Base-by-base conservation (phyloP, 2,329 filamentous ascomycete species). In the Orbilia blumenaviensis region DNA sequence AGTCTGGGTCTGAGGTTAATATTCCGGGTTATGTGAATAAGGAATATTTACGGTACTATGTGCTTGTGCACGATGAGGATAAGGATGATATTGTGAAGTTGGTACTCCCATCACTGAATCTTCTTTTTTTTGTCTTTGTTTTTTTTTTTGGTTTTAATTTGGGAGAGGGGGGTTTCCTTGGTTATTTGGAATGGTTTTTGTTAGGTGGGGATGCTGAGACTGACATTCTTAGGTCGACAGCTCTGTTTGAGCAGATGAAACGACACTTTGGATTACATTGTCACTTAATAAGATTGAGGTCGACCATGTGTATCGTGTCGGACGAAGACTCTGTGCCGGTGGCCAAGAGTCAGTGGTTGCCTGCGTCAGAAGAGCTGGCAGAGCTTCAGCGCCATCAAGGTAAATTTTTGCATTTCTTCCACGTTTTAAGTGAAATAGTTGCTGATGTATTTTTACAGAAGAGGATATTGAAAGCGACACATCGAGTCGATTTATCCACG, bases 191-290 rank as follows among this genome's bases (percentile, higher is more conserved):
- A 16, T 18, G 25, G 14, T 18, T 12, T 50, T n/a, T n/a, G n/a
- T n/a, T n/a, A n/a, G 32, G 25, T 34, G 16, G 6, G 25, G 46
- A 67, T 63, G 67, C 61, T 73, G 32, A 66, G 66, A 61, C 77
- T 77, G 63, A 78, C 67, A 74, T 68, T 69, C 18, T 58, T 74
- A 80, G 80, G 68, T 96, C 94, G 10, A 94, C 94, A 83, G 88
- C 89, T 16, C 86, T 98, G 27, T 99, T 97, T 83, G 95, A 99
- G 80, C 93, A 97, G 83, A 99, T 99, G 96, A 99, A 98, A 84
- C 89, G 95, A n/a, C 93, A 97, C 83, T 92, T 99, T 78, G 95
- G 95, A 1, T 85, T 98, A 54, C 94, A 99, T 83, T 99, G 95
- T 81, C 95, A 99, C 83, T 86, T 99, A 9, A 86, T 99, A 34